phyloP scores from a whole-genome alignment of 352 stramenopile species.

The Pythium sukuiense region DNA sequence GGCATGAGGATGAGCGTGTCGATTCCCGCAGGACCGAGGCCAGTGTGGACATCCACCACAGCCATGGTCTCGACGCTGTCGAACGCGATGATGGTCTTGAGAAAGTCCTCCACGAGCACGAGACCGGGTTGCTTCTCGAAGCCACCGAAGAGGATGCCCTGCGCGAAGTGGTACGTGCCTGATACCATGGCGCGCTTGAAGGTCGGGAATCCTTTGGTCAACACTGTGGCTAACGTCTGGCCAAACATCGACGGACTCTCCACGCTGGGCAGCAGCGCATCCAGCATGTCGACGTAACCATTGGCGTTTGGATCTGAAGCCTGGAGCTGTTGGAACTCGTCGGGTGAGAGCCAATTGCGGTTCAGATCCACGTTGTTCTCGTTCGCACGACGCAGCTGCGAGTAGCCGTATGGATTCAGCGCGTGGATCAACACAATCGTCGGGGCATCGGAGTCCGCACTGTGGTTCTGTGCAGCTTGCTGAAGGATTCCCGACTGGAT shows the following conservation, averaged over 20 bases:
- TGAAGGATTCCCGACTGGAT: conserved; percentile 70
- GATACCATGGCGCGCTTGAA: conserved; percentile 84
- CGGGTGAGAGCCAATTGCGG: conserved; percentile 81
- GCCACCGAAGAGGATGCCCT: conserved; percentile 87
- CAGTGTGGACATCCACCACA: conserved; percentile 94
- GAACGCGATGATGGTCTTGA: conserved; percentile 51
- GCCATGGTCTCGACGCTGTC: conserved; percentile 34
- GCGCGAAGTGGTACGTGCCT: conserved; percentile 85
- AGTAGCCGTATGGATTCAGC: conserved; percentile 92
- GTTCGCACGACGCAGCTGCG: conserved; percentile 85
- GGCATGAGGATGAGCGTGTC: conserved; percentile 44
- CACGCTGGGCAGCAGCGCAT: not conserved
- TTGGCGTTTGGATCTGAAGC: conserved; percentile 66
- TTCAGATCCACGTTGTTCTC: conserved; percentile 96
- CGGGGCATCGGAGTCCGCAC: conserved; percentile 23
- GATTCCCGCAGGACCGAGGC: conserved; percentile 66
- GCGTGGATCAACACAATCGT: conserved; percentile 92
- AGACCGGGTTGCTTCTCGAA: conserved; percentile 67
- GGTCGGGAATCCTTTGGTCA: conserved; percentile 32
- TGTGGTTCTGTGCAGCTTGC: conserved; percentile 15
- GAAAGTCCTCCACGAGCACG: conserved; percentile 54
- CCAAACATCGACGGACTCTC: not conserved
- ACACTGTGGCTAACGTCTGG: not conserved
- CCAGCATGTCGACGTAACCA: conserved; percentile 58
- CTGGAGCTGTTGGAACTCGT: conserved; percentile 48